Evolutionary conservation across 768 basidiomycete species (phyloP).

Genomic region (Phaeolepiota aurea): DNA sequence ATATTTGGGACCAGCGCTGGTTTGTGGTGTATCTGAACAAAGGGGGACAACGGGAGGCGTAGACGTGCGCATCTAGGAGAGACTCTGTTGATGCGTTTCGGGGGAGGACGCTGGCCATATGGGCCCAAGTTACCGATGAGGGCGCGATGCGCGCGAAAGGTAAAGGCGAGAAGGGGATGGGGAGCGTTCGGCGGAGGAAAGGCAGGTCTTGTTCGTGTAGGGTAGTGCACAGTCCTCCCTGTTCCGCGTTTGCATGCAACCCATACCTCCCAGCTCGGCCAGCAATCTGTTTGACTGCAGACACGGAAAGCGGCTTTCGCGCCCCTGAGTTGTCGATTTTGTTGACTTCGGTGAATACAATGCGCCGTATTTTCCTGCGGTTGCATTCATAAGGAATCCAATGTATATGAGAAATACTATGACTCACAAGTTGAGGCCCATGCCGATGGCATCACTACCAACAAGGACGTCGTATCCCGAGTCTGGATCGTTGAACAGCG

Average conservation of each 20-base stretch:
- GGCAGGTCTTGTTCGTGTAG: constrained; percentile 55
- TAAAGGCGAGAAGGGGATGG: constrained; percentile 40
- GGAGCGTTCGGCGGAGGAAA: constrained; percentile 48
- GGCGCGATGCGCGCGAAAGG: constrained; percentile 39
- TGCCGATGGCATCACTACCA: constrained; percentile 92
- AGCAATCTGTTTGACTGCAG: constrained; percentile 90
- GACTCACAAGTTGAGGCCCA: constrained; percentile 95
- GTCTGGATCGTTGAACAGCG: constrained; percentile 78
- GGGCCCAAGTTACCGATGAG: constrained; percentile 7
- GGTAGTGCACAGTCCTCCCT: constrained; percentile 69
- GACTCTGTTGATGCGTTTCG: constrained; percentile 25
- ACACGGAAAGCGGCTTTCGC: constrained; percentile 44
- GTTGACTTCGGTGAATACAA: constrained; percentile 63
- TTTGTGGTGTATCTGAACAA: constrained; percentile 27
- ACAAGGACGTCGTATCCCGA: constrained; percentile 87
- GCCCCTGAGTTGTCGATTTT: constrained; percentile 52
- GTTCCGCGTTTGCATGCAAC: constrained; percentile 34
- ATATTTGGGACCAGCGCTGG: constrained; percentile 8
- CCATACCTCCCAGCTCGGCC: constrained; percentile 91
- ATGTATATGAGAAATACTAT: too few relatives aligned
- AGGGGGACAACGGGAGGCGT: constrained; percentile 35
- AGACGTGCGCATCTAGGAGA: constrained; percentile 39
- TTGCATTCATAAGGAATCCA: constrained; percentile 1
- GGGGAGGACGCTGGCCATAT: constrained; percentile 33
- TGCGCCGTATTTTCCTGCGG: constrained; percentile 82